Base-by-base conservation (phyloP, 805 yeast species). In the Saccharomyces paradoxus region DNA sequence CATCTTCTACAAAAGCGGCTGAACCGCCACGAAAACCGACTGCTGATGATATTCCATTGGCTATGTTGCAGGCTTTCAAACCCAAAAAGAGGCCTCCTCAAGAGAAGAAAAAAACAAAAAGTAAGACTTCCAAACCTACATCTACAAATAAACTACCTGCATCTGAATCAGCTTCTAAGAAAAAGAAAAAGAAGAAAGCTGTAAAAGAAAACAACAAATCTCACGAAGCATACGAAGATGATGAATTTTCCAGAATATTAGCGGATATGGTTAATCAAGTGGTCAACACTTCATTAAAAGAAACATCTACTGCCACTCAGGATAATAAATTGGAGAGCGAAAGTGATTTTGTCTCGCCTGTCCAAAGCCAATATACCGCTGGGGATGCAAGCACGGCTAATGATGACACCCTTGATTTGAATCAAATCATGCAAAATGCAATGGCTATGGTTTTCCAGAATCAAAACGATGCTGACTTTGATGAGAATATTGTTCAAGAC, bases 361-460 rank as follows among this genome's bases (percentile, higher is more conserved):
- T 14, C 22, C 26, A 32, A 49, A 22, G 9, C 48, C 44, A 48
- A 21, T 30, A 27, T 26, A n/a, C 52, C 46, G 7, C 52, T 14
- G 52, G 51, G 47, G 62, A 46, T 13, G 27, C 46, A 6, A 44
- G 14, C 12, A 49, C 48, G 37, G 50, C 44, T 6, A 50, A 67
- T 41, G 78, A 73, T 41, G 80, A 74, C 31, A 81, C 79, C 28
- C 72, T 84, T 55, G 88, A 84, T 61, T 76, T 86, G 81, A 83
- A 81, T 61, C 86, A 81, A 59, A 86, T 86, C 58, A 78, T 86
- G 76, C 89, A 84, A 58, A 84, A 84, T 70, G 94, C 92, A 1
- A 77, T 86, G 72, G 80, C 81, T 49, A 77, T 87, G 84, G 94
- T 91, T 0, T 81, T 82, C 76, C 85, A 81, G 56, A 81, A 83